Base-by-base conservation (phyloP, 108 stramenopile species). In the Skeletonema menzelii region DNA sequence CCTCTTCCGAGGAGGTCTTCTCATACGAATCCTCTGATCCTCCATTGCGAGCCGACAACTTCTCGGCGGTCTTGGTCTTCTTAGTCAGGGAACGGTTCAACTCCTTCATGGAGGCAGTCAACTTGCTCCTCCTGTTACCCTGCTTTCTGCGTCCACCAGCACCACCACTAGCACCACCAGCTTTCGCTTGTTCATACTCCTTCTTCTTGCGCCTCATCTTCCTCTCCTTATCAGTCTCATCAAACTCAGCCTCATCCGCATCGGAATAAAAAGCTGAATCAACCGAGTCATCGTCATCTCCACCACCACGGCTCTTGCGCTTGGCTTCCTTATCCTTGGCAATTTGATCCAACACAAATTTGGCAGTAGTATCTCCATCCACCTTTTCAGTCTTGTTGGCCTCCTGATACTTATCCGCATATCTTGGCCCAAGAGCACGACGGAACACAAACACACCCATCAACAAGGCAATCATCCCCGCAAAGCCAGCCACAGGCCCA, bases 251-350 rank as follows among this genome's bases (percentile, higher is more conserved):
- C 20, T 59, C 58, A 12, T 75, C 65, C 14, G 38, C 56, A 14
- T 66, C 73, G 7, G 73, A 75, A 31, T 75, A 75, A 20, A 75
- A 75, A 0, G 73, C 73, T 26, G 73, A 75, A 46, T 75, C 73
- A 15, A 75, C 73, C 32, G 73, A 75, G 13, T 58, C 73, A 53
- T 75, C 73, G 59, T 75, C 73, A 4, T 35, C n/a, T 19, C 73
- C 73, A 22, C 56, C 73, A 8, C 65, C 56, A 53, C 57, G 59
- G n/a, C 17, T 19, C 46, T 47, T 47, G 46, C 46, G 46, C 19
- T 47, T 47, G 46, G 46, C 46, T 19, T 47, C 46, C 46, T 47
- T 47, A 47, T 47, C 46, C 46, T 47, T 47, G 46, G 46, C 46
- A n/a, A 47, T 47, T 5, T 13, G 46, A 47, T 47, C 19, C 46